phyloP scores from a whole-genome alignment of 441 rosid species.

The Brassica balearica region DNA sequence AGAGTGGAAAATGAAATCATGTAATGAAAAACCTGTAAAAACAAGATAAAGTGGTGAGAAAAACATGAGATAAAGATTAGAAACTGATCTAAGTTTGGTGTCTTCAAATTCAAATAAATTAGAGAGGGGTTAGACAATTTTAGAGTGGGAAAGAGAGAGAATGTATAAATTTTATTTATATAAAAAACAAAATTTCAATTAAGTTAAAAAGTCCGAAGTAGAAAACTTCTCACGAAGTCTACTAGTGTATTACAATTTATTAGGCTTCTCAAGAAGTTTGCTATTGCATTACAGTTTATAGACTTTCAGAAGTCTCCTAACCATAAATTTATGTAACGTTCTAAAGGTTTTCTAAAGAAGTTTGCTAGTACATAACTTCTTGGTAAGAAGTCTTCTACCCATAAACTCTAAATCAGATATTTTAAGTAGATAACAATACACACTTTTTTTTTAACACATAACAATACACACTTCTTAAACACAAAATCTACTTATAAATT shows the following conservation, averaged over 20 bases:
- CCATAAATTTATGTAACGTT: not conserved
- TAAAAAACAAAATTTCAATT: no score
- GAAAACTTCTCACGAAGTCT: not conserved
- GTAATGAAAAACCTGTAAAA: not conserved
- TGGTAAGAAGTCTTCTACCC: not conserved
- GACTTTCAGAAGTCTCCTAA: not conserved
- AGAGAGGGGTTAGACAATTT: not conserved
- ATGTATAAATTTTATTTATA: no score
- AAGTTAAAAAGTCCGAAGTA: no score
- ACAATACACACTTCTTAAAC: not conserved
- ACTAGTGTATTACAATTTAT: not conserved
- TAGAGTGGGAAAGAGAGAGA: not conserved
- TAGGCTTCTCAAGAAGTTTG: not conserved
- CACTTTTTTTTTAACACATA: no score
- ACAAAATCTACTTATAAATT: no score
- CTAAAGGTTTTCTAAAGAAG: not conserved
- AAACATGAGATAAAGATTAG: not conserved
- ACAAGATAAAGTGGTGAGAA: not conserved
- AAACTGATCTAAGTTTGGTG: not conserved
- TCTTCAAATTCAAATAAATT: not conserved
- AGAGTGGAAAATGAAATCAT: not conserved
- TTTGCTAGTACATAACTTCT: not conserved
- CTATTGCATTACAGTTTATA: not conserved
- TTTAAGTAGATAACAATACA: no score
- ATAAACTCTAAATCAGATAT: no score